Evolutionary conservation across 2,329 filamentous ascomycete species (phyloP).

Genomic region (Hymenoscyphus repandus): DNA sequence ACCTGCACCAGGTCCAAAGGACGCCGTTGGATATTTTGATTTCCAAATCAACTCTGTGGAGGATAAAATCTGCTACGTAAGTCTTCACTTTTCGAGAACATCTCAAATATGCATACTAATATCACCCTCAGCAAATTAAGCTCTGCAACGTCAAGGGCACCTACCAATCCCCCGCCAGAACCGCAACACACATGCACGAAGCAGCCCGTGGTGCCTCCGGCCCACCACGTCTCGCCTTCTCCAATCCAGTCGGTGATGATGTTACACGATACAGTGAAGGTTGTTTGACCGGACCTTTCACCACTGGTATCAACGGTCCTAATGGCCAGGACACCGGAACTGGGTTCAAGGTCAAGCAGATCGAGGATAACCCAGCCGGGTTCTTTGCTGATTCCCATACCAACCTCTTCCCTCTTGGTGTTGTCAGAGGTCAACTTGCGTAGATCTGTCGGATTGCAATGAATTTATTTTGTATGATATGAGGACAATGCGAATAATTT

Average conservation of each 20-base stretch:
- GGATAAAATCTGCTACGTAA: conserved; percentile 30
- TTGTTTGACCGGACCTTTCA: conserved; percentile 37
- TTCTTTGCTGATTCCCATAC: conserved; percentile 48
- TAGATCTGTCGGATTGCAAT: neutral
- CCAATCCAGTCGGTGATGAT: conserved; percentile 37
- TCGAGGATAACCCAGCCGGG: conserved; percentile 41
- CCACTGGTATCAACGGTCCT: conserved; percentile 35
- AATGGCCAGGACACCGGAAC: conserved; percentile 40
- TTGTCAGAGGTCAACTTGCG: conserved; percentile 41
- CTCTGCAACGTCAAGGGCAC: conserved; percentile 40
- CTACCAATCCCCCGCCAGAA: conserved; percentile 41
- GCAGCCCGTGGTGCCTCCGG: conserved; percentile 38
- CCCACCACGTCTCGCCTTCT: conserved; percentile 42
- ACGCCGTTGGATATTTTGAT: conserved; percentile 42
- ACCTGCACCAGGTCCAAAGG: conserved; percentile 31
- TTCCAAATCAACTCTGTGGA: conserved; percentile 41
- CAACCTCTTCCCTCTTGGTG: conserved; percentile 37
- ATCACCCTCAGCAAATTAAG: conserved; percentile 38
- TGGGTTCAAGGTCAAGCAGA: conserved; percentile 41
- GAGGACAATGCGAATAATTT: too few relatives aligned
- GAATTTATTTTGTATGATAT: neutral
- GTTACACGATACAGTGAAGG: conserved; percentile 28
- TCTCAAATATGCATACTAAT: neutral
- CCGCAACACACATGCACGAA: conserved; percentile 47
- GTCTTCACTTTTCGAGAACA: neutral